Evolutionary conservation across 2,329 filamentous ascomycete genomes (phyloP), one percentile per base, ranked within the genome.

Genomic region (Alternaria gansuensis): DNA sequence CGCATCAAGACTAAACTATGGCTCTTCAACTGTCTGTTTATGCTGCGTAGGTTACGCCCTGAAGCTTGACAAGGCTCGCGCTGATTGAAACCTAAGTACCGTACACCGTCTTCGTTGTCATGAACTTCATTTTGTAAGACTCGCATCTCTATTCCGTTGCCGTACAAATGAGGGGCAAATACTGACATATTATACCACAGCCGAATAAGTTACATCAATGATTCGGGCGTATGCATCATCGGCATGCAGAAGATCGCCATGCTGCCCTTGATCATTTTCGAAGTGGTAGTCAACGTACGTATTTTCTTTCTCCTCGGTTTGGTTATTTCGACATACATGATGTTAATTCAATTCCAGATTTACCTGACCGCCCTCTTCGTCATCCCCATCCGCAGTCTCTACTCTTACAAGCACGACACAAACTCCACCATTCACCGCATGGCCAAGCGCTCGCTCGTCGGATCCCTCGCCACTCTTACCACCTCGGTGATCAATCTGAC

Each of bases 281-380:
- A 89, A 62, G 77, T 86, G 11, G 63, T 87, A 2, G 82, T 87
- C 54, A 89, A 89, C 66, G 82, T 82, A 66, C 52, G 72, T 55
- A n/a, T 39, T 17, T 17, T 3, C 48, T 4, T 43, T 43, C 8
- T 29, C 24, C 17, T 45, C 11, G 10, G 5, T 21, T 37, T 48
- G 10, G 10, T 23, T 26, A 11, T 23, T 24, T 13, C 31, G 13
- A 51, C 67, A 28, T 61, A 52, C 11, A 28, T 11, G 14, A 44
- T 13, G 29, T 17, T 46, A 36, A 50, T 23, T 2, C 11, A 39
- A 39, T 13, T 26, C 5, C 21, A 82, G 80, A 62, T 87, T 21
- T 89, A 88, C 63, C 78, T 89, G 1, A 89, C 86, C 1, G 78
- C 83, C 4, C 77, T 89, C n/a, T 89, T 90, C 70, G 75, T 90